Evolutionary conservation across 2,329 filamentous ascomycete species (phyloP).

Genomic region (Talaromyces sp.): DNA sequence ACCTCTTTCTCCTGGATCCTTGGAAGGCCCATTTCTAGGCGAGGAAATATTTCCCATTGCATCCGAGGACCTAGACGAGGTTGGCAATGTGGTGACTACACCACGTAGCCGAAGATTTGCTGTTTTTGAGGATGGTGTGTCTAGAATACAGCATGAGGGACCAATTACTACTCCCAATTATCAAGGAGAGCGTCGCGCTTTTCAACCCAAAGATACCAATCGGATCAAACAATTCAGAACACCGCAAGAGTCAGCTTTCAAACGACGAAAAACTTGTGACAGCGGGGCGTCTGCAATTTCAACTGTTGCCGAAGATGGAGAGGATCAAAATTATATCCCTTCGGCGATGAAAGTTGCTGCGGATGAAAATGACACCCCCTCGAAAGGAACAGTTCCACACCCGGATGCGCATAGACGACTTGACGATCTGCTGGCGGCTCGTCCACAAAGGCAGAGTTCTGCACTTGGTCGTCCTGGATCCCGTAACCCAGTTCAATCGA

Average conservation of each 20-base stretch:
- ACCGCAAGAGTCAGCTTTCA: slow-evolving; percentile 18
- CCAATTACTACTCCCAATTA: slow-evolving; percentile 2
- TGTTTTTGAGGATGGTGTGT: slow-evolving; percentile 8
- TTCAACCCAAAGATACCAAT: slow-evolving; percentile 33
- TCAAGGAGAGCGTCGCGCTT: slow-evolving; percentile 16
- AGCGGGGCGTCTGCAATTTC: slow-evolving; percentile 39
- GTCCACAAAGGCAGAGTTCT: slow-evolving; percentile 24
- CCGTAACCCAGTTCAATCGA: slow-evolving; percentile 4
- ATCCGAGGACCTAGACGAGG: slow-evolving; percentile 60
- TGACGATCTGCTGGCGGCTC: slow-evolving; percentile 31
- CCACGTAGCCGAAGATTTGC: slow-evolving; percentile 36
- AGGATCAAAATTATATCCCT: slow-evolving; percentile 23
- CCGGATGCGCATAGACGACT: slow-evolving; percentile 27
- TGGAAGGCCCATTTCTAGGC: slow-evolving; percentile 18
- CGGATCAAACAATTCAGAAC: slow-evolving; percentile 13
- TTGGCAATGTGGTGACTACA: slow-evolving; percentile 40
- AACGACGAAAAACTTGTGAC: slow-evolving; percentile 38
- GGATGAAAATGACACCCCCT: not conserved
- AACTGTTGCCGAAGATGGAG: slow-evolving; percentile 51
- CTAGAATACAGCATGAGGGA: not conserved
- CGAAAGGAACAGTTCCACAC: slow-evolving; percentile 1
- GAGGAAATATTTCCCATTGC: slow-evolving; percentile 42
- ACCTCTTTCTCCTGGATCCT: slow-evolving; percentile 32
- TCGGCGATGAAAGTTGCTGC: not conserved
- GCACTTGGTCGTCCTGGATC: slow-evolving; percentile 16